phyloP scores from a whole-genome alignment of 2,329 filamentous ascomycete species.

The Sphaerulina vaccinii region DNA sequence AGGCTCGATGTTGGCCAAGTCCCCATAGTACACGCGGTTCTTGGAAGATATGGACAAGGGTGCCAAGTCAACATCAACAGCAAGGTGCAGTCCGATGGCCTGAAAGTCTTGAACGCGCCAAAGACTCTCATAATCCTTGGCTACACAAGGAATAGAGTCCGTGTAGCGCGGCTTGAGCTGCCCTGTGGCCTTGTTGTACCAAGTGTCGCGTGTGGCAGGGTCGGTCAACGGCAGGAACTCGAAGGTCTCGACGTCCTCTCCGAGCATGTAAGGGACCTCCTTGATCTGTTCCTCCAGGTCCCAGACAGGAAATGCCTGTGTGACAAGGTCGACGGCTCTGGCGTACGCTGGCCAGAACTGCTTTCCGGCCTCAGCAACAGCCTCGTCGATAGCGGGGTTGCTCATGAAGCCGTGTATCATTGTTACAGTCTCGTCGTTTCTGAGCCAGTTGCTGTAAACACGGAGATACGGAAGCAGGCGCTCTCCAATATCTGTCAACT shows the following conservation, averaged over 20 bases:
- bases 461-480: conserved; percentile 64
- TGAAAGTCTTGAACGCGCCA: conserved; percentile 63
- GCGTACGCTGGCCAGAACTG: conserved; percentile 67
- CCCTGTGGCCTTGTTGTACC: conserved; percentile 47
- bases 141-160: conserved; percentile 56
- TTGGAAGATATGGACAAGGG: conserved; percentile 23
- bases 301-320: conserved; percentile 56
- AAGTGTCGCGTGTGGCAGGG: conserved; percentile 49
- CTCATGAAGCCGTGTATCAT: conserved; percentile 56
- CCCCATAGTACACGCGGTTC: conserved; percentile 30
- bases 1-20: conserved; percentile 26
- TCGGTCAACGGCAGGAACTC: conserved; percentile 59
- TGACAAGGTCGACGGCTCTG: conserved; percentile 59
- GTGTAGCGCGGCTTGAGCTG: conserved; percentile 53
- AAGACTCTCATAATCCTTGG: conserved; percentile 68
- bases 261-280: conserved; percentile 61
- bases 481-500: conserved; percentile 33
- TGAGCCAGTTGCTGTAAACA: conserved; percentile 67
- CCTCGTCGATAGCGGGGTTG: conserved; percentile 54
- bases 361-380: conserved; percentile 57
- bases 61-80: conserved; percentile 47
- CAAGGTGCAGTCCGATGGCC: conserved; percentile 59
- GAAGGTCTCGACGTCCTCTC: conserved; percentile 66
- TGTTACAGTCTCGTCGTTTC: conserved; percentile 54
- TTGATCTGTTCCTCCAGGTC: conserved; percentile 49